Base-by-base conservation (phyloP, 2,329 filamentous ascomycete genomes). In the Fusarium subglutinans region DNA sequence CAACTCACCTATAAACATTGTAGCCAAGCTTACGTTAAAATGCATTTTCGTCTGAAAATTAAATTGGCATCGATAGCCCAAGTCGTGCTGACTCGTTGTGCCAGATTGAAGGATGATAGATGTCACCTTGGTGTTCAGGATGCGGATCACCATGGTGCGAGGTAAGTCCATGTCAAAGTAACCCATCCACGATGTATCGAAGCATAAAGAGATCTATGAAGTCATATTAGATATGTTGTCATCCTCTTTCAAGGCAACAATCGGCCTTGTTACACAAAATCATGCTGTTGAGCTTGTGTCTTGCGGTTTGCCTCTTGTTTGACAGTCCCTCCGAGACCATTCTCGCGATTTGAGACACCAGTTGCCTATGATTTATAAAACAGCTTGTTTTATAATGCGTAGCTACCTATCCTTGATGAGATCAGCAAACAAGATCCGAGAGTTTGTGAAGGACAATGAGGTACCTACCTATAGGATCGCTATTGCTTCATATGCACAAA, bases 221-320 rank as follows among this genome's bases (percentile, higher is more conserved):
- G 2, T 9, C 24, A 28, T 13, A 22, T 28, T 15, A 0, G 18
- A 28, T 47, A 18, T 28, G 9, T 1, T 22, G 8, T 8, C 5
- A 3, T 8, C 8, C 1, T 28, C 4, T 28, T 28, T 20, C 4
- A 28, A 22, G 18, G 1, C 6, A 33, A 8, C 12, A 28, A 11
- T 18, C 26, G 44, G 13, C 13, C 1, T 47, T 15, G 8, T 8
- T 47, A 15, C 9, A 11, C 13, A 28, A 22, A 28, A 10, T 28
- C 9, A 28, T 11, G 26, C 26, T 8, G 4, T 11, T 8, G 26
- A 28, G 1, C 13, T 48, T 22, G 1, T 15, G 13, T 48, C 9
- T 22, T 48, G 13, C 24, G 13, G 45, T 28, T 47, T 48, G 13
- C 26, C 9, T 48, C 20, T 28, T 28, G 45, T 15, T 28, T 48